phyloP scores from a whole-genome alignment of 108 stramenopile species.

The Fistulifera solaris region DNA sequence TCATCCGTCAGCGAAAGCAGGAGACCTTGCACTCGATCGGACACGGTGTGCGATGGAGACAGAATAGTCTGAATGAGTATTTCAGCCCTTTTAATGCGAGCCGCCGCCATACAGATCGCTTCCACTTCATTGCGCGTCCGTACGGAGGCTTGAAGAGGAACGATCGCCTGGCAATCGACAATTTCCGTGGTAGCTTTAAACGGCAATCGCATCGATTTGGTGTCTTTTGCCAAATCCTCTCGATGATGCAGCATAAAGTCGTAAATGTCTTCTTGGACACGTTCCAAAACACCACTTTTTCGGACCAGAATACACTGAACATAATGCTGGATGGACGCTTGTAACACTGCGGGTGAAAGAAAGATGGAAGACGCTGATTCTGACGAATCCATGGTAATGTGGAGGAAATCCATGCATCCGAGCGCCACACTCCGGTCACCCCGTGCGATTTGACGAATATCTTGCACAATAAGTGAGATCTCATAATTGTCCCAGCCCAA shows the following conservation, averaged over 20 bases:
- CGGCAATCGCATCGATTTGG: slow-evolving; percentile 1
- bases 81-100: slow-evolving; percentile 59
- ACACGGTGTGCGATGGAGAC: slow-evolving; percentile 7
- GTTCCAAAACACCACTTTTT: neutral
- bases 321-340: slow-evolving; percentile 1
- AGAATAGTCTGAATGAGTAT: slow-evolving; percentile 37
- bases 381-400: neutral
- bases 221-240: too few relatives aligned
- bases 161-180: neutral
- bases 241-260: too few relatives aligned
- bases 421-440: neutral
- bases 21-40: slow-evolving; percentile 41
- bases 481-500: too few relatives aligned
- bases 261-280: neutral
- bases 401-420: neutral
- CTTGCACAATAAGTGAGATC: too few relatives aligned
- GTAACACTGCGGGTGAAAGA: neutral
- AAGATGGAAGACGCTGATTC: neutral
- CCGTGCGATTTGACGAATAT: neutral
- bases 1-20: slow-evolving; percentile 54
- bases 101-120: slow-evolving; percentile 39
- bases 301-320: neutral
- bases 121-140: slow-evolving; percentile 9
- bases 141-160: slow-evolving; percentile 6
- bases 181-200: slow-evolving; percentile 6